Percentiles rank a stretch among this genome's conserved stretches.
These are phyloP conservation scores for Syzygium jambos DNA, from an alignment of 345 rosid genomes.

Conservation along the genomic window DNA sequence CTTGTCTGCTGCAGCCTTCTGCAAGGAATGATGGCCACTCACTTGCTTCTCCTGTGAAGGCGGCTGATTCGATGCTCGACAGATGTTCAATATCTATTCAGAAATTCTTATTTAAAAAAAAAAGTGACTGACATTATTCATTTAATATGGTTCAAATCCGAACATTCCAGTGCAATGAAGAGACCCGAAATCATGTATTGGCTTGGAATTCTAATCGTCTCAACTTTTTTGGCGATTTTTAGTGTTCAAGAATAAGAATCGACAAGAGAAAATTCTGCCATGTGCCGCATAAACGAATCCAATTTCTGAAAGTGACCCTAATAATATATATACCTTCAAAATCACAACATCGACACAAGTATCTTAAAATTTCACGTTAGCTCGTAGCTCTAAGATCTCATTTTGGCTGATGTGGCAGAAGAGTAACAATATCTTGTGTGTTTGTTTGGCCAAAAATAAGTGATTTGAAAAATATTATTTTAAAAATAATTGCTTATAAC, in stretches of 20 bases:
- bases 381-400: no score
- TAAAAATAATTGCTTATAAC: no score
- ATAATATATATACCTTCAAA: no score
- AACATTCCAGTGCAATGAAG: neutral
- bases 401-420: no score
- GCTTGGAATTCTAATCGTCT: neutral
- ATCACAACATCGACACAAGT: no score
- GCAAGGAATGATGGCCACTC: neutral
- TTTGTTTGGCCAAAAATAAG: no score
- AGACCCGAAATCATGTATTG: neutral
- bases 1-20: neutral
- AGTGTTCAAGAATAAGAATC: neutral
- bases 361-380: no score
- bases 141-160: neutral
- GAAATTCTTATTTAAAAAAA: neutral
- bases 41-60: neutral
- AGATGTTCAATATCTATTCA: neutral
- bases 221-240: rapidly evolving
- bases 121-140: neutral
- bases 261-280: no score
- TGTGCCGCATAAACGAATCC: no score
- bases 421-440: no score
- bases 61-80: neutral
- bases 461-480: no score
- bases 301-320: no score